These are phyloP conservation scores for Zhuliangozyma blackwelliae DNA, from an alignment of 1,139 yeast species.

Conservation along the genomic window DNA sequence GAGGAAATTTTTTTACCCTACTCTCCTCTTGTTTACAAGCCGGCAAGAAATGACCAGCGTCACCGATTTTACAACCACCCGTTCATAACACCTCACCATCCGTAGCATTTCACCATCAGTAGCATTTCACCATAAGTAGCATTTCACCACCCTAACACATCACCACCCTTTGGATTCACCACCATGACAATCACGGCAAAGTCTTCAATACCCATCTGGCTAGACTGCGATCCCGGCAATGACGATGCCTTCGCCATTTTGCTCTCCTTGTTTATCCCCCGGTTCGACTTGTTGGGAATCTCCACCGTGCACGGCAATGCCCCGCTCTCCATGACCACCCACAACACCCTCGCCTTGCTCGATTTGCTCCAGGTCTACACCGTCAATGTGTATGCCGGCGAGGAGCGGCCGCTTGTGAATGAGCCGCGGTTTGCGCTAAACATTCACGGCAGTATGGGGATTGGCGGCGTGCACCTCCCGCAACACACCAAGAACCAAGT, in stretches of 20 bases:
- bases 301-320: slow-evolving; percentile 85
- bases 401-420: slow-evolving; percentile 50
- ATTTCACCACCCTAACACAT: too few relatives aligned
- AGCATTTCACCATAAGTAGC: too few relatives aligned
- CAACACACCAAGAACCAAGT: slow-evolving; percentile 36
- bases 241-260: slow-evolving; percentile 82
- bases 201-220: slow-evolving; percentile 74
- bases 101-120: too few relatives aligned
- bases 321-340: slow-evolving; percentile 60
- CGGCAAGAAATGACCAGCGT: too few relatives aligned
- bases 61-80: too few relatives aligned
- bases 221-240: slow-evolving; percentile 94
- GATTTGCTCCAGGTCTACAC: slow-evolving; percentile 49
- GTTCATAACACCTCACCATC: too few relatives aligned
- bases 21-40: too few relatives aligned
- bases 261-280: slow-evolving; percentile 56
- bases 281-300: slow-evolving; percentile 61
- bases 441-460: slow-evolving; percentile 71
- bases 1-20: too few relatives aligned
- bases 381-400: slow-evolving; percentile 62
- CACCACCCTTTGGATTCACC: too few relatives aligned
- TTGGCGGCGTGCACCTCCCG: slow-evolving; percentile 66
- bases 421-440: slow-evolving; percentile 51
- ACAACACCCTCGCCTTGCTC: slow-evolving; percentile 62
- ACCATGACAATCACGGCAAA: too few relatives aligned